These are phyloP conservation scores for Pseudogymnoascus sp. DNA, from an alignment of 2,329 filamentous ascomycete genomes.

Conservation along the genomic window DNA sequence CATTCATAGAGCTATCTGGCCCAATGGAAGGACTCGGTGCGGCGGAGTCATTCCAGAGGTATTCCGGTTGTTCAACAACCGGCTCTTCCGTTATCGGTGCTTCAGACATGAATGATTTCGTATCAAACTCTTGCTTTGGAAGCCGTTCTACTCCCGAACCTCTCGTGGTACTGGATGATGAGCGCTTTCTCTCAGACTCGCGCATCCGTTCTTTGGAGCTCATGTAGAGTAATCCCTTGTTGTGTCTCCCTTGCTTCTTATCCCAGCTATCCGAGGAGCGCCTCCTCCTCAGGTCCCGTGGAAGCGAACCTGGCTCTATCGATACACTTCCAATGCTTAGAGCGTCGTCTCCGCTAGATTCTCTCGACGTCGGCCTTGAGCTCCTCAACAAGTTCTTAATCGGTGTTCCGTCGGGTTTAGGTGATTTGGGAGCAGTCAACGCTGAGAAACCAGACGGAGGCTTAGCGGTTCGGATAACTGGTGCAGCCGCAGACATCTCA, in stretches of 20 bases:
- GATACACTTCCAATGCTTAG: slow-evolving; percentile 60
- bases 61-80: slow-evolving; percentile 15
- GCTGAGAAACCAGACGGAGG: slow-evolving; percentile 70
- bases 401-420: slow-evolving; percentile 41
- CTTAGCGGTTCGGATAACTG: slow-evolving; percentile 75
- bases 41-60: slow-evolving; percentile 17
- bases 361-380: slow-evolving; percentile 53
- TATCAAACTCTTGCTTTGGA: slow-evolving; percentile 25
- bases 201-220: slow-evolving; percentile 62
- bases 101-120: slow-evolving; percentile 31
- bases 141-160: slow-evolving; percentile 29
- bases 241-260: slow-evolving; percentile 46
- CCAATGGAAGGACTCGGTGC: slow-evolving; percentile 13
- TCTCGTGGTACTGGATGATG: slow-evolving; percentile 39
- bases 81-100: slow-evolving; percentile 46
- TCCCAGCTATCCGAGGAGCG: slow-evolving; percentile 58
- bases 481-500: slow-evolving; percentile 57
- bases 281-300: slow-evolving; percentile 46
- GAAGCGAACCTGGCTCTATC: slow-evolving; percentile 48
- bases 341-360: slow-evolving; percentile 50
- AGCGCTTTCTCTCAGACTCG: slow-evolving; percentile 55
- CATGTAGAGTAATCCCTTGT: slow-evolving; percentile 65
- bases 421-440: slow-evolving; percentile 54
- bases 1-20: slow-evolving; percentile 15
- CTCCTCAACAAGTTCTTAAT: slow-evolving; percentile 53